A percentile compares a stretch with the other conserved stretches of the same genome.
These are phyloP conservation scores for Eragrostis tef DNA, from an alignment of 202 grass and related monocot species.

Conservation along the genomic window DNA sequence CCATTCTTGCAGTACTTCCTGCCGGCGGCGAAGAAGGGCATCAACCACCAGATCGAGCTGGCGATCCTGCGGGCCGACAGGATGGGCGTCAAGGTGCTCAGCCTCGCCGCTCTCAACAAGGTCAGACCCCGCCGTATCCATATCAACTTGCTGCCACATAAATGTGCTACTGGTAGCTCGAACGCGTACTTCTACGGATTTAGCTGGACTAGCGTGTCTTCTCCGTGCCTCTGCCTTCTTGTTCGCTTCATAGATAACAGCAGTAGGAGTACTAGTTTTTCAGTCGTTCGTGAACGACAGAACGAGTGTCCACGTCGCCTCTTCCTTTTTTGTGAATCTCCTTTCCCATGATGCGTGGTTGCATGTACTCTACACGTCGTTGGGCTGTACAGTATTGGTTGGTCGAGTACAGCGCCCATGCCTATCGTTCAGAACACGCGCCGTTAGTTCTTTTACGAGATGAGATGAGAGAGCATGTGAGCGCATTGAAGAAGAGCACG, in stretches of 20 bases:
- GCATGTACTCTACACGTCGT: background rate
- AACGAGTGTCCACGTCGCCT: background rate
- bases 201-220: background rate
- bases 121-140: conserved; percentile 34
- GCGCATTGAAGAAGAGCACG: background rate
- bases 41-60: conserved; percentile 85
- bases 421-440: background rate
- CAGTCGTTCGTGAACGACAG: background rate
- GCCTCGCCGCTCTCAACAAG: conserved; percentile 95
- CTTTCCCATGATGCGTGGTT: background rate
- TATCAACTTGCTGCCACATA: background rate
- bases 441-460: background rate
- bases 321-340: background rate
- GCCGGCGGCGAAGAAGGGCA: conserved; percentile 74
- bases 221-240: background rate
- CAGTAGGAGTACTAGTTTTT: too few relatives aligned
- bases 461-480: background rate
- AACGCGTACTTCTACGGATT: background rate
- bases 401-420: background rate
- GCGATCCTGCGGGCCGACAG: conserved; percentile 75
- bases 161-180: background rate
- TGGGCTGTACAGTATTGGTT: background rate
- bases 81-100: conserved; percentile 92
- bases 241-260: too few relatives aligned
- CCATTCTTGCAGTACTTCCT: conserved; percentile 67